Evolutionary conservation across 495 filamentous ascomycete species (phyloP), one percentile per base, ranked within the genome.

Genomic region (Neurospora hispaniola): DNA sequence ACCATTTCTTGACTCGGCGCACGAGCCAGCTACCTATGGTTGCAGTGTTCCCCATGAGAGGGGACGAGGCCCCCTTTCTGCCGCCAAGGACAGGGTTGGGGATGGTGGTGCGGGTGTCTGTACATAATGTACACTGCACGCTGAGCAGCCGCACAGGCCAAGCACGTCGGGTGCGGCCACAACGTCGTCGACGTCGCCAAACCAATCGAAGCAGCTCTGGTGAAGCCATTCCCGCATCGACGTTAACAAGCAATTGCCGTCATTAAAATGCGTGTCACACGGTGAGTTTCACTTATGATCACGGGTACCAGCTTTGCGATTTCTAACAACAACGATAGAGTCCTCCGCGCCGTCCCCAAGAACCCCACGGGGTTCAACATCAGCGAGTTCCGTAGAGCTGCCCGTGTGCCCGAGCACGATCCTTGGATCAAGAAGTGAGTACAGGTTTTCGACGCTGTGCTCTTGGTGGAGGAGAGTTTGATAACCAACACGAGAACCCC

Each of bases 331-430:
- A 62, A 35, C 27, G 11, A 62, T 31, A 62, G 54, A 31, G 7
- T 62, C 7, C 54, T 62, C 23, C 54, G 54, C 23, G 54, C 80
- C 71, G 72, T 76, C 48, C 78, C 79, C 48, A 83, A 83, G 82
- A 92, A 91, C 87, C 87, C 93, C 86, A 95, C 93, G 74, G 92
- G 94, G 82, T 96, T 97, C 87, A 89, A 95, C 82, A 80, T 90
- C 75, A 85, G 84, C 80, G 90, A 93, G 78, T 89, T 94, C 81
- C 89, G 87, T 77, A 87, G 87, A 70, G 85, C 93, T 27, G 84
- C 92, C 73, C 88, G 88, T 42, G 84, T 84, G 74, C 86, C 88
- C 71, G 86, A 88, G 80, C 90, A 91, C 79, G 96, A 98, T 81
- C 96, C 96, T 48, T 99, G 96, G 96, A 89, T 88, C 80, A 84